phyloP scores from a whole-genome alignment of 2,329 filamentous ascomycete species.

The Monilinia fructicola region DNA sequence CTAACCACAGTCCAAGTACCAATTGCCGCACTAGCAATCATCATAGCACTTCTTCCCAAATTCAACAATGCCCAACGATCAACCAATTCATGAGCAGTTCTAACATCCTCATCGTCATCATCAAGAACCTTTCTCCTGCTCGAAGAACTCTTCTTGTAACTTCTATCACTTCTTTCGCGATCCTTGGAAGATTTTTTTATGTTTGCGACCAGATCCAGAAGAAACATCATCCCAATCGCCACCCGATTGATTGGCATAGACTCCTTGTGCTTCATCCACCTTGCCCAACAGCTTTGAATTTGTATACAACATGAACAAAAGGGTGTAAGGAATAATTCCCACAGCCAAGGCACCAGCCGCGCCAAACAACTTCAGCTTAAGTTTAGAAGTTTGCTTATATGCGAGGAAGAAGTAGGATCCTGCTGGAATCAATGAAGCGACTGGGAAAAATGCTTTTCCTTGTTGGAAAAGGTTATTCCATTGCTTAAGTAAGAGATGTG shows the following conservation, averaged over 20 bases:
- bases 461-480: conserved; percentile 49
- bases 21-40: conserved; percentile 33
- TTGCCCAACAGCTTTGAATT: conserved; percentile 51
- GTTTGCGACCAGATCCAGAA: conserved; percentile 18
- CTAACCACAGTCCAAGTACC: conserved; percentile 37
- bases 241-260: conserved; percentile 24
- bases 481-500: conserved; percentile 55
- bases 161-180: conserved; percentile 13
- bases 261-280: conserved; percentile 43
- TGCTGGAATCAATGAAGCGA: conserved; percentile 44
- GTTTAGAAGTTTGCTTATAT: conserved; percentile 35
- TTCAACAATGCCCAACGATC: conserved; percentile 58
- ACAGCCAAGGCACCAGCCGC: conserved; percentile 48
- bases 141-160: conserved; percentile 22
- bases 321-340: conserved; percentile 53
- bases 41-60: conserved; percentile 45
- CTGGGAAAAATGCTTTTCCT: conserved; percentile 44
- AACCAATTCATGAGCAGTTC: conserved; percentile 52
- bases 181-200: conserved; percentile 21
- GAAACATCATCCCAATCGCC: conserved; percentile 16
- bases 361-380: conserved; percentile 42
- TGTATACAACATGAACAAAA: conserved; percentile 47
- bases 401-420: conserved; percentile 50
- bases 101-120: conserved; percentile 46
- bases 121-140: conserved; percentile 39